phyloP scores from a whole-genome alignment of 2,329 filamentous ascomycete genomes.

The Mariannaea elegans region DNA sequence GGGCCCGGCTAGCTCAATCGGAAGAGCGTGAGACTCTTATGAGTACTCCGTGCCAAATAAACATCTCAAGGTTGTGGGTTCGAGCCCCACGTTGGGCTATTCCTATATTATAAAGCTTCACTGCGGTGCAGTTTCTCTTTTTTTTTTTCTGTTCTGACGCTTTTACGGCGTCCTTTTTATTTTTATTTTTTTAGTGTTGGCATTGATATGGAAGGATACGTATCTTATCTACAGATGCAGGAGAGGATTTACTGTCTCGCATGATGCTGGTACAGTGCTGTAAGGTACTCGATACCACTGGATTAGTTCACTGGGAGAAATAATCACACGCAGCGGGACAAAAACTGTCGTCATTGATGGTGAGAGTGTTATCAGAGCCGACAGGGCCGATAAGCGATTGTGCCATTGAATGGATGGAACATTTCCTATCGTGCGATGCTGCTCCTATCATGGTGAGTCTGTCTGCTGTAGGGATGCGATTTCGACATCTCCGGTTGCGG shows the following conservation, averaged over 20 bases:
- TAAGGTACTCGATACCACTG: too few species aligned
- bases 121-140: conserved; percentile 32
- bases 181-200: conserved; percentile 7
- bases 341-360: neutral
- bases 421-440: neutral
- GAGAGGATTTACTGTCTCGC: too few species aligned
- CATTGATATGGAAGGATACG: too few species aligned
- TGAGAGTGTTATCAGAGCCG: neutral
- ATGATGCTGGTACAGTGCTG: too few species aligned
- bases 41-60: conserved; percentile 26
- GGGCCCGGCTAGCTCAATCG: conserved; percentile 44
- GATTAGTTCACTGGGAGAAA: neutral
- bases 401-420: neutral
- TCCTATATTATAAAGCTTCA: conserved; percentile 26
- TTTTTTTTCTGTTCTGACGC: conserved; percentile 2
- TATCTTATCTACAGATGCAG: too few species aligned
- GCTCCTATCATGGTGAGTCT: neutral
- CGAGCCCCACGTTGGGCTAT: conserved; percentile 54
- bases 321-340: neutral
- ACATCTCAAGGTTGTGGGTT: conserved; percentile 66
- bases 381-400: conserved; percentile 12
- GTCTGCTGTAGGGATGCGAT: conserved; percentile 9
- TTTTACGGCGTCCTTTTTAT: neutral
- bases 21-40: conserved; percentile 75
- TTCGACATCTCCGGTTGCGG: conserved; percentile 41